Conservation (phyloP, 1,284 basidiomycete species). For the Cutaneotrichosporon cavernicola region DNA sequence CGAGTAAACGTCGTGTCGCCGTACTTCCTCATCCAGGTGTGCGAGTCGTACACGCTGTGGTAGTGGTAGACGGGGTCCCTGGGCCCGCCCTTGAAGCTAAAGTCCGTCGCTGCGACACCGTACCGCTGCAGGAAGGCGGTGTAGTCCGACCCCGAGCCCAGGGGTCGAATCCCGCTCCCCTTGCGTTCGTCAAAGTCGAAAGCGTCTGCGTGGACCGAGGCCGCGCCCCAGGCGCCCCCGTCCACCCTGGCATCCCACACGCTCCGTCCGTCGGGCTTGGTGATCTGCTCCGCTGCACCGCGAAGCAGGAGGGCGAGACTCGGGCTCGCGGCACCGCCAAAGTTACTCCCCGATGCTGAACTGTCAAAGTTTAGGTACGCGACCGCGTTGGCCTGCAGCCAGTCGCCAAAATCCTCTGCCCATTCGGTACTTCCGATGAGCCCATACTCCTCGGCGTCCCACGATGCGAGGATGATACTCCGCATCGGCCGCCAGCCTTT, state of each 20-base stretch:
- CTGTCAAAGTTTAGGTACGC: conserved; percentile 79
- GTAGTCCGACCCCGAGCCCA: conserved; percentile 62
- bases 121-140: conserved; percentile 67
- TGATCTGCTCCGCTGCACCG: conserved; percentile 64
- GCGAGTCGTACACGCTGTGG: conserved; percentile 68
- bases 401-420: conserved; percentile 82
- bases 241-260: conserved; percentile 50
- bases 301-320: conserved; percentile 75
- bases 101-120: conserved; percentile 52
- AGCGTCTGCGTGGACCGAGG: conserved; percentile 5
- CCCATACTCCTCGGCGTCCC: conserved; percentile 94
- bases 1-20: conserved; percentile 73
- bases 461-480: conserved; percentile 83
- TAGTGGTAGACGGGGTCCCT: conserved; percentile 73
- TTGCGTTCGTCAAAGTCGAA: conserved; percentile 8
- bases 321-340: conserved; percentile 53
- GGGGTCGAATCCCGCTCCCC: conserved; percentile 29
- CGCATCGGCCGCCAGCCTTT: conserved; percentile 85
- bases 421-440: conserved; percentile 84
- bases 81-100: conserved; percentile 55
- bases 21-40: conserved; percentile 66
- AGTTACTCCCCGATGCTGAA: conserved; percentile 68
- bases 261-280: conserved; percentile 56
- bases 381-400: conserved; percentile 73
- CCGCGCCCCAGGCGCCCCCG: conserved; percentile 35